These are phyloP conservation scores for Phaeomoniella chlamydospora DNA, from an alignment of 2,329 filamentous ascomycete genomes.

Conservation along the genomic window DNA sequence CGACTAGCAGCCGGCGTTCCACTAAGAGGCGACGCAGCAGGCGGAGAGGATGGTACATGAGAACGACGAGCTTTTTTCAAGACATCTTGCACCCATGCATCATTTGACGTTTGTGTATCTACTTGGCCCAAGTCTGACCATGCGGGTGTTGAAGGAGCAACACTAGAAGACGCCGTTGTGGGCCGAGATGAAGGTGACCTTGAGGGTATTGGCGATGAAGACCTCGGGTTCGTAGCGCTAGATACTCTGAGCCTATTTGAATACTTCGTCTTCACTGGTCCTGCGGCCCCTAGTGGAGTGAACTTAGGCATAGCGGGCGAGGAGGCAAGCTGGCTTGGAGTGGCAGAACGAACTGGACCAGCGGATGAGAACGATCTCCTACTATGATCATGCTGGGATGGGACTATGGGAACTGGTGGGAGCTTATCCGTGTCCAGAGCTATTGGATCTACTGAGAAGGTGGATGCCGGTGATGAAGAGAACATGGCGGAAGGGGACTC, in stretches of 20 bases:
- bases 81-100: neutral
- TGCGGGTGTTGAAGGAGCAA: neutral
- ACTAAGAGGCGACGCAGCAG: no score
- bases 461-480: neutral
- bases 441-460: neutral
- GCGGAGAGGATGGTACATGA: no score
- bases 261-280: slow-evolving; percentile 13
- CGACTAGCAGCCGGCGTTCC: no score
- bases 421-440: no score
- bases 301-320: slow-evolving; percentile 22
- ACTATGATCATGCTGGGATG: neutral
- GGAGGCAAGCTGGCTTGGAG: slow-evolving; percentile 18
- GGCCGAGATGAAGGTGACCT: neutral
- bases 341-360: neutral
- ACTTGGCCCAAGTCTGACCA: neutral
- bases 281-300: slow-evolving; percentile 29
- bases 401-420: neutral
- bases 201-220: no score
- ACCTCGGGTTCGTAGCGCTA: no score
- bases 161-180: neutral
- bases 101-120: neutral
- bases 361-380: no score
- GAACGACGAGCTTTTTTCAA: neutral
- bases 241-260: no score
- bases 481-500: no score